Base-by-base conservation (phyloP, 192 early-diverging fungal genomes). In the Podochytrium sp. region DNA sequence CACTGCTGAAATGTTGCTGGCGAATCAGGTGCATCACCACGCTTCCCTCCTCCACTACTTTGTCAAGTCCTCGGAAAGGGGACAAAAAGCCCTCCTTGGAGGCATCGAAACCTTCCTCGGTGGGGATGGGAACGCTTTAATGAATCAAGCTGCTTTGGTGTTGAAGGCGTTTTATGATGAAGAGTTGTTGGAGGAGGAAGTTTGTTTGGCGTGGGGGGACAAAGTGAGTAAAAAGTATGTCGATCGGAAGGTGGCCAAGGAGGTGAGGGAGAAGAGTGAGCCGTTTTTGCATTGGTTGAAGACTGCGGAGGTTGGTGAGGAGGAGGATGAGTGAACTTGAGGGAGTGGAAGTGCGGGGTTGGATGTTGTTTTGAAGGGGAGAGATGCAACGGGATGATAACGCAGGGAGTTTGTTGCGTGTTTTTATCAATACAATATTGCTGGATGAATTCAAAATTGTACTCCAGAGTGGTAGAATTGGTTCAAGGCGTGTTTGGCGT, bases 101-200 rank as follows among this genome's bases (percentile, higher is more conserved):
- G 96, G 96, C 25, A 88, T 98, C 64, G 96, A 97, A 81, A 84
- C 91, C 25, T 80, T 96, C 53, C 89, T 96, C 43, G 90, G 81
- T 51, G 81, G 74, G 60, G 66, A 69, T 33, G 66, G 55, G 34
- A 18, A 51, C 1, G 80, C 81, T 49, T 73, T 89, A 20, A 40
- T 85, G 40, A 52, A 76, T 35, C 74, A 82, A 42, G 85, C 85
- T 14, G 84, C 93, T 18, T 75, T 86, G 53, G 90, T 97, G 66
- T 81, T 99, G 74, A 95, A 93, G 91, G 88, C 86, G 4, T 86
- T 98, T 51, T 98, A 95, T 77, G 91, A 98, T 69, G 87, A 87
- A 57, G 96, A 99, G 64, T 83, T 98, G 47, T 76, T 98, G 65
- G 94, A 95, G 29, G 97, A 98, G 85, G 94, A 96, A 16, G 90